phyloP scores from a whole-genome alignment of 768 basidiomycete species.

The Phaeolepiota aurea region DNA sequence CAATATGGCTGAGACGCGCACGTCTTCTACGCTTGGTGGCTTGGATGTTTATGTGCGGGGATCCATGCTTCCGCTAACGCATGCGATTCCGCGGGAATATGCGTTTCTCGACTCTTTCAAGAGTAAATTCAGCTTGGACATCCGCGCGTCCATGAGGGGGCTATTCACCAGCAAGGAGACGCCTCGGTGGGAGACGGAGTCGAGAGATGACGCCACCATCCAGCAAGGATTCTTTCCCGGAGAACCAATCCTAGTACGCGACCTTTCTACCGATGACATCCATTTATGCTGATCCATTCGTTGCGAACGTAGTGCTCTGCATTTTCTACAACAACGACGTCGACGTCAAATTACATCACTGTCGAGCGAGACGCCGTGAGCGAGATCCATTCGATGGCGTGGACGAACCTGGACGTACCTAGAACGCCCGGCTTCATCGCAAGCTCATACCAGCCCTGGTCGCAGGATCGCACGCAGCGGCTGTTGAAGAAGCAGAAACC shows the following conservation, averaged over 20 bases:
- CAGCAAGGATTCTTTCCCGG: too few relatives aligned
- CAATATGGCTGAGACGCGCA: slow-evolving; percentile 17
- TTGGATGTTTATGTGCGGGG: slow-evolving; percentile 27
- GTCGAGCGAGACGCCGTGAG: slow-evolving; percentile 7
- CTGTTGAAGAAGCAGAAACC: not conserved
- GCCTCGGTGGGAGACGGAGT: too few relatives aligned
- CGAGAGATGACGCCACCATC: too few relatives aligned
- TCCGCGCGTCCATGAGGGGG: not conserved
- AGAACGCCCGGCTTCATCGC: slow-evolving; percentile 8
- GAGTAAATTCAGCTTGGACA: not conserved
- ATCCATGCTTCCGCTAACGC: slow-evolving; percentile 17
- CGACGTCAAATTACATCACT: slow-evolving; percentile 16
- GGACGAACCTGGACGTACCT: slow-evolving; percentile 13
- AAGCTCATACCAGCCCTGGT: not conserved
- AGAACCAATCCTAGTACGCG: not conserved
- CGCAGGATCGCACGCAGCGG: not conserved
- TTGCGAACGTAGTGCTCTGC: slow-evolving; percentile 9
- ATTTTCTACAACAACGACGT: slow-evolving; percentile 15
- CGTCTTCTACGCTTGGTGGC: slow-evolving; percentile 29
- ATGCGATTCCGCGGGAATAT: slow-evolving; percentile 16
- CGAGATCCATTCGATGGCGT: slow-evolving; percentile 8
- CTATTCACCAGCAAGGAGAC: too few relatives aligned
- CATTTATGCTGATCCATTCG: not conserved
- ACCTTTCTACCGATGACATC: too few relatives aligned
- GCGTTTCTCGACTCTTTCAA: slow-evolving; percentile 16